Evolutionary conservation across 352 stramenopile species (phyloP), one percentile per base, ranked within the genome.

Genomic region (Phytophthora crassamura): DNA sequence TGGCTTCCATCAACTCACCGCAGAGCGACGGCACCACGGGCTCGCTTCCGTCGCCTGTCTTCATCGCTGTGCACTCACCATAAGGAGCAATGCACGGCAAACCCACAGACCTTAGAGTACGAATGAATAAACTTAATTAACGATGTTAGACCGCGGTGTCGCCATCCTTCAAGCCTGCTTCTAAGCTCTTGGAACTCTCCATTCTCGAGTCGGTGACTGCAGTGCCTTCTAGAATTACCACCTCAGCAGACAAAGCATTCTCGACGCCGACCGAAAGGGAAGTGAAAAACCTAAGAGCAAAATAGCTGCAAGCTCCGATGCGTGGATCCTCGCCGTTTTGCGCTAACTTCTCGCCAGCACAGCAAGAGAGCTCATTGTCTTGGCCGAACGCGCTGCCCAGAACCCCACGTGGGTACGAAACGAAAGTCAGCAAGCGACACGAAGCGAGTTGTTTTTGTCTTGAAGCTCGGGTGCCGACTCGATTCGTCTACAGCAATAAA

Each of bases 61-160:
- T 69, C 40, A 65, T 73, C 5, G 52, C 65, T 8, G 40, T 73
- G 3, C 59, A 65, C 18, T 58, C 65, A 8, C 65, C 65, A 4
- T 60, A 57, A 28, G 22, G 39, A 60, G 16, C 25, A 41, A 47
- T 38, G 18, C 55, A 46, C 22, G 41, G 41, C 39, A n/a, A 45
- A 50, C 28, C 40, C 40, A 32, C 20, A 55, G 36, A 55, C 18
- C 18, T 33, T 46, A 46, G 40, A 42, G 16, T 33, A 32, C n/a
- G 25, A 43, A n/a, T 47, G 55, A 64, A 41, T 30, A 6, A 16
- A 38, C 30, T 7, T 48, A 49, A 32, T 63, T 50, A 32, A 50
- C 28, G 16, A 40, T 52, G 25, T 45, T 18, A 22, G 15, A 18
- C 22, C 20, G 39, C 16, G 9, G 38, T 12, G 38, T 22, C 22